Evolutionary conservation across 2,329 filamentous ascomycete species (phyloP).

Genomic region (Colletotrichum cereale): DNA sequence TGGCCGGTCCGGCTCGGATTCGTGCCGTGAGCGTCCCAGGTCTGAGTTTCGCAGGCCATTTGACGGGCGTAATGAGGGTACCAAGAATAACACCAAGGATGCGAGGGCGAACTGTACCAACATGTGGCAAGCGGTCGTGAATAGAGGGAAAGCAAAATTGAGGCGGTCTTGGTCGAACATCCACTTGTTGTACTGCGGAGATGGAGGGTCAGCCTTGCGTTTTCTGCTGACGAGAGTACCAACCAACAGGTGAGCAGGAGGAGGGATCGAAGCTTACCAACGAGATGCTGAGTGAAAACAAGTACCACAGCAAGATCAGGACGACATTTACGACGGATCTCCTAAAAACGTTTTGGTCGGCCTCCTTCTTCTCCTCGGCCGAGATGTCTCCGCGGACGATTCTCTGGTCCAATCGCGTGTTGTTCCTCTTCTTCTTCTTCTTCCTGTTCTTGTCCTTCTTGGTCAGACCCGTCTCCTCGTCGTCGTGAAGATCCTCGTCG

Average conservation of each 20-base stretch:
- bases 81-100: slow-evolving; percentile 80
- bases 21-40: slow-evolving; percentile 62
- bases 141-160: slow-evolving; percentile 94
- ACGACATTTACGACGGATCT: slow-evolving; percentile 79
- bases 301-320: slow-evolving; percentile 89
- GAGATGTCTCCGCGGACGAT: slow-evolving; percentile 72
- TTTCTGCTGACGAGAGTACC: slow-evolving; percentile 12
- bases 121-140: slow-evolving; percentile 97
- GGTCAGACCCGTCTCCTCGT: slow-evolving; percentile 91
- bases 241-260: slow-evolving; percentile 11
- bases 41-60: slow-evolving; percentile 59
- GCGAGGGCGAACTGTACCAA: slow-evolving; percentile 90
- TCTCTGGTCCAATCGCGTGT: slow-evolving; percentile 77
- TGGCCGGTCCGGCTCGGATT: slow-evolving; percentile 66
- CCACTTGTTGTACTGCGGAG: slow-evolving; percentile 96
- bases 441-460: slow-evolving; percentile 77
- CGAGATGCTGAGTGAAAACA: slow-evolving; percentile 94
- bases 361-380: slow-evolving; percentile 80
- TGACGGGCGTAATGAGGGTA: slow-evolving; percentile 84
- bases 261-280: slow-evolving; percentile 69
- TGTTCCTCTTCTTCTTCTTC: slow-evolving; percentile 74
- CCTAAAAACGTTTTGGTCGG: slow-evolving; percentile 79
- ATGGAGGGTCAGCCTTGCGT: slow-evolving; percentile 45
- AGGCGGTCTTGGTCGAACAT: slow-evolving; percentile 92
- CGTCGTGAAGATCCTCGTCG: slow-evolving; percentile 82